phyloP scores from a whole-genome alignment of 2,329 filamentous ascomycete genomes.

The Microcyclosporella mali region DNA sequence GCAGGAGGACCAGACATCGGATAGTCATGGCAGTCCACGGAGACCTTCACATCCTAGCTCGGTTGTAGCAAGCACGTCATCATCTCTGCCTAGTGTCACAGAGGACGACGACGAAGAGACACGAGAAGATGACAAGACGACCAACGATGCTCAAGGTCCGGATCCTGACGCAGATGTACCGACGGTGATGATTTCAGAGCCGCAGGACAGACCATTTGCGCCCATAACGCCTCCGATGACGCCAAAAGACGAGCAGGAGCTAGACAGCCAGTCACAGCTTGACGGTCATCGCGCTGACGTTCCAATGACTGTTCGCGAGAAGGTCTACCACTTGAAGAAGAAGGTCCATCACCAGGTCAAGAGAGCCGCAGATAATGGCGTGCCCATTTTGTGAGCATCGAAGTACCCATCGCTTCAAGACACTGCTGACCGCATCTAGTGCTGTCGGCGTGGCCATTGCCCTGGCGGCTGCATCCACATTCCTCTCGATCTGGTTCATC shows the following conservation, averaged over 20 bases:
- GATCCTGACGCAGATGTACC: constrained; percentile 7
- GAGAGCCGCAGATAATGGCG: not conserved
- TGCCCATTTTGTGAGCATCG: not conserved
- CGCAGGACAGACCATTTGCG: constrained; percentile 16
- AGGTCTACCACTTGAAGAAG: not conserved
- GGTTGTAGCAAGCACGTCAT: constrained; percentile 11
- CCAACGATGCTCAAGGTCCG: constrained; percentile 3
- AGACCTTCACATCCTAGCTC: constrained; percentile 9
- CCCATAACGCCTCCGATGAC: constrained; percentile 32
- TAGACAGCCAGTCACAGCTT: not conserved
- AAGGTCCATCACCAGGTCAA: not conserved
- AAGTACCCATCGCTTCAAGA: not conserved
- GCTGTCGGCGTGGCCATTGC: constrained; percentile 1
- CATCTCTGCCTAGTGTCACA: constrained; percentile 23
- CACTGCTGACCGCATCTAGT: constrained; percentile 1
- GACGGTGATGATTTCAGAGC: constrained; percentile 7
- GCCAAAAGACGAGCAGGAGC: constrained; percentile 22
- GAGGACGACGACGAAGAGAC: constrained; percentile 21
- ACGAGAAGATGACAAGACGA: constrained; percentile 1
- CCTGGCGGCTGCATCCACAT: not conserved
- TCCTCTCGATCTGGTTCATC: constrained; percentile 2
- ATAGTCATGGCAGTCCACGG: constrained; percentile 5
- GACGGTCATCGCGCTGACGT: not conserved
- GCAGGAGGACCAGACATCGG: constrained; percentile 21
- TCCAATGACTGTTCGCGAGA: constrained; percentile 1